Percentiles rank a stretch among this genome's conserved stretches.
Conservation (phyloP, 176 grass and related monocot species). For the Eragrostis nindensis region DNA sequence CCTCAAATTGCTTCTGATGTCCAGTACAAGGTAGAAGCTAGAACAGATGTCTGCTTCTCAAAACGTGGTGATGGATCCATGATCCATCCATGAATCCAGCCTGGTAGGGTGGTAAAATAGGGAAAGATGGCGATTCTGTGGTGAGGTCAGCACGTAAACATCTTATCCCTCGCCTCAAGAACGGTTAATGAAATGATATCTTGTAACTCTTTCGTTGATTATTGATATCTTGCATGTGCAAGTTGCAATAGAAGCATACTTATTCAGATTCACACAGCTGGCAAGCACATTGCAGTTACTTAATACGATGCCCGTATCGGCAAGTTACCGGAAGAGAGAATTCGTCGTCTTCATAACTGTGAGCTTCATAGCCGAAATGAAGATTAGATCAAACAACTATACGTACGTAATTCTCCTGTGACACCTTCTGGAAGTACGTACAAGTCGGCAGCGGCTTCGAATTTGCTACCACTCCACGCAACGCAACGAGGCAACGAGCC, state of each 20-base stretch:
- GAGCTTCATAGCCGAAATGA: neutral
- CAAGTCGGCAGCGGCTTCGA: neutral
- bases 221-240: neutral
- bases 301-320: neutral
- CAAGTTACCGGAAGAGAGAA: conserved; percentile 8
- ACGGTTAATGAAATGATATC: neutral
- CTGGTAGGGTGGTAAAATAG: neutral
- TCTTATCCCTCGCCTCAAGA: neutral
- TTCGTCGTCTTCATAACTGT: neutral
- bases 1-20: neutral
- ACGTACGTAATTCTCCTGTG: neutral
- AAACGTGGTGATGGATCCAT: neutral
- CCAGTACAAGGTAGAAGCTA: neutral
- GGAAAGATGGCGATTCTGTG: neutral
- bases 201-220: no score
- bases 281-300: neutral
- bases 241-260: neutral
- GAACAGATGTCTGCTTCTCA: neutral
- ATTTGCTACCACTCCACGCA: conserved; percentile 23
- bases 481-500: neutral
- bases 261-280: neutral
- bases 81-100: neutral
- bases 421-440: neutral
- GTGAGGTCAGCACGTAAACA: neutral
- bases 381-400: neutral